Conservation (phyloP, 164 flowering plant species). For the Kalanchoe fedtschenkoi region DNA sequence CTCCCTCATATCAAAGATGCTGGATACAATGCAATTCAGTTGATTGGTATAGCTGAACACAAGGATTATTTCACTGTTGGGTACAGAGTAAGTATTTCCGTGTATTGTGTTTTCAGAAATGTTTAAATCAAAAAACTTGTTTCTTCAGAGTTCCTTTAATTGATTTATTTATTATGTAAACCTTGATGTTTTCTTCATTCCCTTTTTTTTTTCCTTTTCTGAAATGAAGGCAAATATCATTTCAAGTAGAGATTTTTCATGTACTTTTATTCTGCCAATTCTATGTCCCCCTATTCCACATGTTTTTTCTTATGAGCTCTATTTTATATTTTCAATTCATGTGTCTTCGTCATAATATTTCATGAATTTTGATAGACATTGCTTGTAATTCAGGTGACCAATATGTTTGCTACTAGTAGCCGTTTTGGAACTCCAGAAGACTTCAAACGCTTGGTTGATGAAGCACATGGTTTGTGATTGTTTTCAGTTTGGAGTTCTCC, state of each 20-base stretch:
- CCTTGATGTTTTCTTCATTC: neutral
- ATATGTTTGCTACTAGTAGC: conserved; percentile 87
- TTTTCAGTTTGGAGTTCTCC: neutral
- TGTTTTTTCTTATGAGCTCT: neutral
- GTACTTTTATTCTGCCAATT: no score
- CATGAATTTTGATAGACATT: neutral
- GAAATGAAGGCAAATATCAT: no score
- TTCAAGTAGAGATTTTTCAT: no score
- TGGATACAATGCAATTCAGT: conserved; percentile 87
- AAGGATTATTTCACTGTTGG: conserved; percentile 92
- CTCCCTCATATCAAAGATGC: conserved; percentile 79
- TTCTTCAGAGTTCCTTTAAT: neutral
- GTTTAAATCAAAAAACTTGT: neutral
- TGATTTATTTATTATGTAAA: neutral
- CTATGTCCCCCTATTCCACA: neutral
- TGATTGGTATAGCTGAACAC: conserved; percentile 87
- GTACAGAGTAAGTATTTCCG: conserved; percentile 53
- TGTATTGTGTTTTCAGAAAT: conserved; percentile 1
- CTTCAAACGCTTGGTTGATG: conserved; percentile 88
- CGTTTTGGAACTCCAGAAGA: conserved; percentile 96
- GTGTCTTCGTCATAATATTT: neutral
- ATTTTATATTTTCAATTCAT: neutral
- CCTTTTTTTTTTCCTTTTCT: no score
- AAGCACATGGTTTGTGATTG: conserved; percentile 68
- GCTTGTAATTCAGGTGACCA: conserved; percentile 60